Evolutionary conservation across 306 rosid species (phyloP).

Genomic region (Styphnolobium japonicum): DNA sequence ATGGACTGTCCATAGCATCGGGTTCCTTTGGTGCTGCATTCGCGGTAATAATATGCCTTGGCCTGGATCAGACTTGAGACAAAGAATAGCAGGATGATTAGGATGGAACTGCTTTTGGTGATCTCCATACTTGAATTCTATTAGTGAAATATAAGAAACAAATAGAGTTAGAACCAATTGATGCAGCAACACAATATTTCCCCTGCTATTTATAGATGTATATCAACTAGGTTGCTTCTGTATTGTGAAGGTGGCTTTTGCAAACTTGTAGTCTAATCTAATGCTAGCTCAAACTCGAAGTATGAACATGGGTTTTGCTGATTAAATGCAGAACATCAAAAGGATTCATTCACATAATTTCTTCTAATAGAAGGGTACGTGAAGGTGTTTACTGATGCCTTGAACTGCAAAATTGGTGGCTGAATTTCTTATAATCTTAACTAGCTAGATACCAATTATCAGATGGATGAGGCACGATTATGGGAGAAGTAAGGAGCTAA

Average conservation of each 20-base stretch:
- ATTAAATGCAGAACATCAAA: background rate
- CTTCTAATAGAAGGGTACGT: conserved; percentile 9
- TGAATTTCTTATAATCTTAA: background rate
- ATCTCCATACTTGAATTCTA: conserved; percentile 1
- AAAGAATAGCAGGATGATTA: background rate
- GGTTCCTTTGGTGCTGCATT: background rate
- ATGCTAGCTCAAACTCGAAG: background rate
- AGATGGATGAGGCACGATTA: background rate
- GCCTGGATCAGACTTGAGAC: conserved; percentile 17
- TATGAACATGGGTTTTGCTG: conserved; percentile 19
- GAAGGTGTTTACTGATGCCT: conserved; percentile 8
- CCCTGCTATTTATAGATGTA: conserved; percentile 21
- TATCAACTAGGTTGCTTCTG: background rate
- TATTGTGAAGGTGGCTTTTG: conserved; percentile 16
- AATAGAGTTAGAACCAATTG: background rate
- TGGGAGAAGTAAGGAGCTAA: background rate
- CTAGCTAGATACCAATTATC: background rate
- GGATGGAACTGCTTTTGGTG: background rate
- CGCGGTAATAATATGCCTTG: conserved; percentile 17
- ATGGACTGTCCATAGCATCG: conserved; percentile 23
- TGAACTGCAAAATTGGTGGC: conserved; percentile 30
- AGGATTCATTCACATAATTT: background rate
- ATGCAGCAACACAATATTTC: background rate
- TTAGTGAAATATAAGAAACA: background rate
- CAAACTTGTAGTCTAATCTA: conserved; percentile 24